Evolutionary conservation across 2,329 filamentous ascomycete species (phyloP).

Genomic region (Ophiostoma angusticollis): DNA sequence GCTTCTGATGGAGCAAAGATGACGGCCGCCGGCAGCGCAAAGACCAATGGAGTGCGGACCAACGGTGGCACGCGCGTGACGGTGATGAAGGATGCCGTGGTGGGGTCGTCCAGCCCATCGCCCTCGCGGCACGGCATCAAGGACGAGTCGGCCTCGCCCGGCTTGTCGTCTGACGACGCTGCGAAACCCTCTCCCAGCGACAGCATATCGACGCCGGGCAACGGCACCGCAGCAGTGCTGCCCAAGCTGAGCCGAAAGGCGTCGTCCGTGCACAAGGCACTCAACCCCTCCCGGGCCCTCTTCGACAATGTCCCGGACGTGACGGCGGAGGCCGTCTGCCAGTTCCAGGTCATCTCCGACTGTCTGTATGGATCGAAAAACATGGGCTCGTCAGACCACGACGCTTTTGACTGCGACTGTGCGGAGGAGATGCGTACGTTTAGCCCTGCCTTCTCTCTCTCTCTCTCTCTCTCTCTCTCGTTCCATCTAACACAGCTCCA

Average conservation of each 20-base stretch:
- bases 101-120: constrained; percentile 19
- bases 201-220: constrained; percentile 34
- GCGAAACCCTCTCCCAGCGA: constrained; percentile 32
- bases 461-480: constrained; percentile 11
- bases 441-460: not conserved
- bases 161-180: constrained; percentile 28
- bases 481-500: constrained; percentile 22
- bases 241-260: constrained; percentile 62
- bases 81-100: constrained; percentile 26
- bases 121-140: constrained; percentile 29
- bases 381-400: constrained; percentile 83
- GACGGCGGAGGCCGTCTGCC: constrained; percentile 59
- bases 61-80: constrained; percentile 22
- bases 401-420: constrained; percentile 87
- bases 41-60: constrained; percentile 1
- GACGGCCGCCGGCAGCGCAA: constrained; percentile 7
- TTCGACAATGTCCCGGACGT: constrained; percentile 67
- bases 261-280: constrained; percentile 47
- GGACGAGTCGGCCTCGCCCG: constrained; percentile 26
- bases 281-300: constrained; percentile 25
- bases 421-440: constrained; percentile 85
- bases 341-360: constrained; percentile 69
- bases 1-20: constrained; percentile 24
- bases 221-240: constrained; percentile 37
- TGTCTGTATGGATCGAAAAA: constrained; percentile 88